phyloP scores from a whole-genome alignment of 108 stramenopile genomes.

The Aurantiochytrium sp. region DNA sequence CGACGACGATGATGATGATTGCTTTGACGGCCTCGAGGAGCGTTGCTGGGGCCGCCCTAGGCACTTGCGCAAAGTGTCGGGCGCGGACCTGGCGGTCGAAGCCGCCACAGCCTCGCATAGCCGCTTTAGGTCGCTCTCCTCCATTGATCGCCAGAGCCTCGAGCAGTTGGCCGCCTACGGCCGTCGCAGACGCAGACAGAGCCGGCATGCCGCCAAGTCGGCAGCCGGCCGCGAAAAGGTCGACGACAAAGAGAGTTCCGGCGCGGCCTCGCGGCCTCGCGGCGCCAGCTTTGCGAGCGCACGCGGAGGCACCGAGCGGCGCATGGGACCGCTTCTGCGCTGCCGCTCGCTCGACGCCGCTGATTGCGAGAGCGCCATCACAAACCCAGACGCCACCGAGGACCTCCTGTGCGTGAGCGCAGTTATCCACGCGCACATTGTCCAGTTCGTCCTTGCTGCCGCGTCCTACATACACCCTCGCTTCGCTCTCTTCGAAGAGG shows the following conservation, averaged over 20 bases:
- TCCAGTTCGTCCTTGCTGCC: background rate
- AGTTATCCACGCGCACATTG: constrained; percentile 20
- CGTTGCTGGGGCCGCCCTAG: constrained; percentile 11
- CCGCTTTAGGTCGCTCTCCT: background rate
- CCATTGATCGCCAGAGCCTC: background rate
- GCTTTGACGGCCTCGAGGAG: background rate
- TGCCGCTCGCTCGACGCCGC: background rate
- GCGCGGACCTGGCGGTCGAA: background rate
- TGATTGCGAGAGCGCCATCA: background rate
- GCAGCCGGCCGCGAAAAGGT: background rate
- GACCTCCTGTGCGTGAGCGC: constrained; percentile 2
- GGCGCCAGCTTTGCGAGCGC: background rate
- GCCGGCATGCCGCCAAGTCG: background rate
- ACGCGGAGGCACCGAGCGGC: background rate
- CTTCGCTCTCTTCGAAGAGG: background rate
- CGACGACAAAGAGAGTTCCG: background rate
- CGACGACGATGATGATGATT: background rate
- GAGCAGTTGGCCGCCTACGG: background rate
- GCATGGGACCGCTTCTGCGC: background rate
- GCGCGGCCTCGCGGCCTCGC: no score
- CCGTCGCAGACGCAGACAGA: background rate
- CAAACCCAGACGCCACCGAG: constrained; percentile 1
- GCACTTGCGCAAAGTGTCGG: background rate
- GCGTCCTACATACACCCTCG: background rate
- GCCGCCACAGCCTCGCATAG: no score